Evolutionary conservation across 2,329 filamentous ascomycete genomes (phyloP).

Genomic region (Beauveria brongniartii): DNA sequence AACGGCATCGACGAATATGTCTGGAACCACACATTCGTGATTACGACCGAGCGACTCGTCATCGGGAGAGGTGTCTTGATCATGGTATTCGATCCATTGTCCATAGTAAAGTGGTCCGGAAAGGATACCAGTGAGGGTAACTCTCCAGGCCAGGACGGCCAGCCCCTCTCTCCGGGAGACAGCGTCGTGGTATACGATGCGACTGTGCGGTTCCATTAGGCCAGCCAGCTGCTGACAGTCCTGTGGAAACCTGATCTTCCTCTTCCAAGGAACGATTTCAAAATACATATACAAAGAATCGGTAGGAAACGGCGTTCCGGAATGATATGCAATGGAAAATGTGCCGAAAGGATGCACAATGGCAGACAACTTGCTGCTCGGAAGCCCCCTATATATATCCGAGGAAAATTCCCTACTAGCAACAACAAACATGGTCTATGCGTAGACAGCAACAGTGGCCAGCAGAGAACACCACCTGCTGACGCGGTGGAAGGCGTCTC

Average conservation of each 20-base stretch:
- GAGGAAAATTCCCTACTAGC: neutral
- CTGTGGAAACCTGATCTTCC: too few species aligned
- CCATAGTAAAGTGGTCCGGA: neutral
- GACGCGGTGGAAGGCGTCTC: neutral
- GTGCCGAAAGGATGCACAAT: neutral
- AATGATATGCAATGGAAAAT: neutral
- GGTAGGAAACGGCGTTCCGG: neutral
- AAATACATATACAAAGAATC: neutral
- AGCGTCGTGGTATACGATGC: slow-evolving; percentile 2
- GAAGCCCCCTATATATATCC: neutral
- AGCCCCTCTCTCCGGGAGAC: neutral
- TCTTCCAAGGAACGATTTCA: neutral
- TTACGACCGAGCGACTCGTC: neutral
- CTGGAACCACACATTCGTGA: slow-evolving; percentile 5
- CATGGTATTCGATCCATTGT: neutral
- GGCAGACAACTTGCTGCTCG: neutral
- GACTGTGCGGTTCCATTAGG: slow-evolving; percentile 6
- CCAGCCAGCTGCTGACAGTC: too few species aligned
- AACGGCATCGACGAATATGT: slow-evolving; percentile 3
- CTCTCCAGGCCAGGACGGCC: neutral
- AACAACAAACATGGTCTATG: neutral
- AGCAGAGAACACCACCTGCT: neutral
- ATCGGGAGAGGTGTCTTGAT: slow-evolving; percentile 2
- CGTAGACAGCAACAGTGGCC: neutral
- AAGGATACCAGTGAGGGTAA: slow-evolving; percentile 1